phyloP scores from a whole-genome alignment of 2,329 filamentous ascomycete genomes.

The Claviceps capensis region DNA sequence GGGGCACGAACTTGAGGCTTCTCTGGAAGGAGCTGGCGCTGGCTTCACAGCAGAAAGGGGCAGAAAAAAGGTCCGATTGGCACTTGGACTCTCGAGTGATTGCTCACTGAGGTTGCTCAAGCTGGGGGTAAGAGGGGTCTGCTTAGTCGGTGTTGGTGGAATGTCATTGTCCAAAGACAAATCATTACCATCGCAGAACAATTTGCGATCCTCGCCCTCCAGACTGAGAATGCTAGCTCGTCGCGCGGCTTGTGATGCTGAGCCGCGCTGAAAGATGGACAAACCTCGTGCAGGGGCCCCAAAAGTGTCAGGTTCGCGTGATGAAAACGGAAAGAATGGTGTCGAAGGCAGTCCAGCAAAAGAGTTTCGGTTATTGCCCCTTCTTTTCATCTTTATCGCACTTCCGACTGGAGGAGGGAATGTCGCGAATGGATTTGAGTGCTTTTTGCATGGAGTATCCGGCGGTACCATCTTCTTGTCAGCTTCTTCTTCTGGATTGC shows the following conservation, averaged over 20 bases:
- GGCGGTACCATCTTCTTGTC: conserved; percentile 59
- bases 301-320: conserved; percentile 31
- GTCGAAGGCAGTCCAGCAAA: conserved; percentile 65
- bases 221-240: conserved; percentile 65
- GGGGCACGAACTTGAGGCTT: conserved; percentile 32
- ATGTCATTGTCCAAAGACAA: conserved; percentile 41
- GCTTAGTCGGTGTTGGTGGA: conserved; percentile 91
- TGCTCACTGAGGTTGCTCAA: conserved; percentile 24
- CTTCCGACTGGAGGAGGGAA: conserved; percentile 46
- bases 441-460: conserved; percentile 92
- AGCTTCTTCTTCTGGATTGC: conserved; percentile 56
- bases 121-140: conserved; percentile 31
- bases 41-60: conserved; percentile 27
- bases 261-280: conserved; percentile 51
- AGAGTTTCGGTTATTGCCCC: conserved; percentile 47
- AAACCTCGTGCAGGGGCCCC: conserved; percentile 46
- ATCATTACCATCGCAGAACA: conserved; percentile 20
- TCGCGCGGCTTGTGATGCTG: conserved; percentile 28
- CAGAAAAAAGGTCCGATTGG: conserved; percentile 28
- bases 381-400: conserved; percentile 43
- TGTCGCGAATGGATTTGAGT: conserved; percentile 54
- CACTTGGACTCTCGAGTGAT: conserved; percentile 33
- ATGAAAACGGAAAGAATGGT: conserved; percentile 55
- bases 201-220: conserved; percentile 59
- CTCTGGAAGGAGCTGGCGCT: conserved; percentile 16